Evolutionary conservation across 2,329 filamentous ascomycete genomes (phyloP), one percentile per base, ranked within the genome.

Genomic region (Tolypocladium paradoxum): DNA sequence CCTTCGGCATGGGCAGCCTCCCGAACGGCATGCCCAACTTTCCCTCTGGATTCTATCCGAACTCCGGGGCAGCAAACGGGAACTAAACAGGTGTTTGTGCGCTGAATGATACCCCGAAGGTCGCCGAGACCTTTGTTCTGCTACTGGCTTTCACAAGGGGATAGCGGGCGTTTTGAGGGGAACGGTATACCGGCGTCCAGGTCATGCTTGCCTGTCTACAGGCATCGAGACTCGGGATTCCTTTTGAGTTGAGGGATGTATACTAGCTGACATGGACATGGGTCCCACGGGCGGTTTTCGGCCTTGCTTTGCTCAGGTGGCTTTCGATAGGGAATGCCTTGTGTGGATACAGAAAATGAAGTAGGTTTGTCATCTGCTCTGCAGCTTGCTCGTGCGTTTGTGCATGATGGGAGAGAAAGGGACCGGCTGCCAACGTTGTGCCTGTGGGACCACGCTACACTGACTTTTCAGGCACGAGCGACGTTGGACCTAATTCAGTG

Each of bases 21-120:
- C 68, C 70, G 7, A 73, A 71, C 33, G 71, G 71, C 50, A 73
- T 73, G 69, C 71, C 71, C 51, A 68, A 65, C 59, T 73, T 73
- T 54, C 70, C 71, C 4, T 57, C 65, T 11, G 70, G 69, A 20
- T 73, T 72, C 20, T 73, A 70, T 53, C 67, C 68, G 14, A 61
- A 54, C 54, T 24, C 55, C 2, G 57, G 59, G 43, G 55, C 56
- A 53, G 60, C 24, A 58, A 55, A 54, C 34, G 49, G 50, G 20
- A 47, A 37, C 48, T 48, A 34, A 47, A 11, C n/a, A 29, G 35
- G 35, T 34, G 31, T 37, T 38, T 33, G 33, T 36, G 35, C 16
- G 34, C 35, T 49, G 50, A 45, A 24, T 54, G 48, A 54, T 52
- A 52, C 49, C 52, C 54, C 33, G 16, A 35, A 34, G 35, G 31